These are phyloP conservation scores for Patellifolia procumbens DNA, from an alignment of 179 eudicot genomes.

Conservation along the genomic window DNA sequence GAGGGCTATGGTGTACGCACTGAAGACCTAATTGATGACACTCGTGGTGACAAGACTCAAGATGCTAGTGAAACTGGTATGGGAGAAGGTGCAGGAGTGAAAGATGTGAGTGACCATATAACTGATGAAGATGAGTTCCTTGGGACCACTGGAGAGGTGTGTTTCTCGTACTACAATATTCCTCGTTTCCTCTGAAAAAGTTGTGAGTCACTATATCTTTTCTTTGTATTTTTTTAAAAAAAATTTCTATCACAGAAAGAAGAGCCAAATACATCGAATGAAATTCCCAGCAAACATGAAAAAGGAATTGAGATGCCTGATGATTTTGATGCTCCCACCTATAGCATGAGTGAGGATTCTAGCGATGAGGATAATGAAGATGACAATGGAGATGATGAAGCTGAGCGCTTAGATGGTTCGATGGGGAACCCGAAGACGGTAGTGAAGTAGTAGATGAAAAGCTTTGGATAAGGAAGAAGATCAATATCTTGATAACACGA, in stretches of 20 bases:
- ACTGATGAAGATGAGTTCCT: constrained; percentile 88
- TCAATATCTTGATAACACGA: constrained; percentile 44
- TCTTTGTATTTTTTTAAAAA: background rate
- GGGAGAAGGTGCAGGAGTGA: constrained; percentile 87
- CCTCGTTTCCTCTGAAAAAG: background rate
- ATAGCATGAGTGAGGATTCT: constrained; percentile 81
- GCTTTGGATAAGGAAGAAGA: constrained; percentile 66
- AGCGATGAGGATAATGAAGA: constrained; percentile 49
- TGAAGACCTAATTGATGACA: constrained; percentile 63
- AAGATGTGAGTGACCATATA: constrained; percentile 93
- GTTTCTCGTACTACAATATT: background rate
- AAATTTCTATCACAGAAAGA: constrained; percentile 47
- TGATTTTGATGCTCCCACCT: constrained; percentile 63
- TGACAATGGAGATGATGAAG: constrained; percentile 48
- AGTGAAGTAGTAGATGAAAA: constrained; percentile 78
- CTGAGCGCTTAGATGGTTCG: constrained; percentile 58
- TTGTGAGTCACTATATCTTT: no score
- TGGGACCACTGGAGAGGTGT: constrained; percentile 74
- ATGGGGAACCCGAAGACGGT: constrained; percentile 69
- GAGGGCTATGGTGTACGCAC: constrained; percentile 70
- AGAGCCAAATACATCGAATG: constrained; percentile 47
- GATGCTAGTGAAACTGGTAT: constrained; percentile 90
- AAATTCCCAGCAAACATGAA: constrained; percentile 58
- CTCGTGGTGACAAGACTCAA: constrained; percentile 43
- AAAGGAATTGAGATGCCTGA: constrained; percentile 90